Percentiles rank a stretch among this genome's conserved stretches.
Evolutionary conservation across 2,329 filamentous ascomycete species (phyloP).

Genomic region (Colletotrichum orchidophilum): DNA sequence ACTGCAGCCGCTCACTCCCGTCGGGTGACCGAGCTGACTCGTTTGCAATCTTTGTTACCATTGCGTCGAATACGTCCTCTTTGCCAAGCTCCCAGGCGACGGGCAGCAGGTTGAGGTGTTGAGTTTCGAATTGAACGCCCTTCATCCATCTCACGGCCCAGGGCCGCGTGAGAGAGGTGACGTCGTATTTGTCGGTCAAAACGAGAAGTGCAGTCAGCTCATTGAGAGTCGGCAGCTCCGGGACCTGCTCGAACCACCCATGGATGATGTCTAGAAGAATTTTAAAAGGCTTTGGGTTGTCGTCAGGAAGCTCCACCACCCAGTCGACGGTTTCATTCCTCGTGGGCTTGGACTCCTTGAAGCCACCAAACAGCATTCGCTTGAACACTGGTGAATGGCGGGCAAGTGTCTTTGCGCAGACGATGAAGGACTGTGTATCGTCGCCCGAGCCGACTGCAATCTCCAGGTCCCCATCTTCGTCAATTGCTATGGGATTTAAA

Average conservation of each 20-base stretch:
- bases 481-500: no score
- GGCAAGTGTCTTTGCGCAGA: slow-evolving; percentile 29
- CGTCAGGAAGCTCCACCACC: neutral
- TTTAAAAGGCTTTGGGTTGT: neutral
- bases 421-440: neutral
- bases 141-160: neutral
- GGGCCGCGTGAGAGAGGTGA: neutral
- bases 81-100: neutral
- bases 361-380: slow-evolving; percentile 40
- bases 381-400: slow-evolving; percentile 41
- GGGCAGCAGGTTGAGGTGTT: neutral
- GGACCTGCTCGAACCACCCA: neutral
- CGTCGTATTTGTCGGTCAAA: neutral
- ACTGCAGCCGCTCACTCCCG: no score
- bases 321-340: neutral
- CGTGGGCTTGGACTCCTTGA: slow-evolving; percentile 35
- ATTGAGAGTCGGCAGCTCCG: neutral
- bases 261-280: neutral
- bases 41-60: no score
- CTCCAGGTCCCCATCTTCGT: no score
- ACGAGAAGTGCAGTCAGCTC: no score
- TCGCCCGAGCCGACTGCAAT: no score
- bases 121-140: neutral
- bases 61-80: no score
- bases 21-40: no score